phyloP scores from a whole-genome alignment of 129 eudicot genomes.

The Scalesia atractyloides region DNA sequence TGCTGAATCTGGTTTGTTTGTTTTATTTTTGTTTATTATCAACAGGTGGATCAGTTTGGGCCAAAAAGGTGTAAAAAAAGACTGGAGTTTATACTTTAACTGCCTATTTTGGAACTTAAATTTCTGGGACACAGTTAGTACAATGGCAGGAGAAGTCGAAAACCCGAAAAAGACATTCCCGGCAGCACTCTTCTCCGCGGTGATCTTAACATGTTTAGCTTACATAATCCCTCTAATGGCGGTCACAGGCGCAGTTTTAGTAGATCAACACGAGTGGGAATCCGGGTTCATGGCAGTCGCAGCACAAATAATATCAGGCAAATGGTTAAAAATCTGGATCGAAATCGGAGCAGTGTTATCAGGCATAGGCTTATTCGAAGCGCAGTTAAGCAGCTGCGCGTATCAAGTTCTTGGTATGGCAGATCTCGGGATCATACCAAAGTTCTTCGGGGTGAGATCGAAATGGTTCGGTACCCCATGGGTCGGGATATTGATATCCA shows the following conservation, averaged over 20 bases:
- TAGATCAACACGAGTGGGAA: conserved; percentile 54
- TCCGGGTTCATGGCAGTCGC: conserved; percentile 56
- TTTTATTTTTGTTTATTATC: background rate
- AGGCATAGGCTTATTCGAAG: conserved; percentile 47
- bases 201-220: conserved; percentile 58
- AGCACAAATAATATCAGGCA: conserved; percentile 46
- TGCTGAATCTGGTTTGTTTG: too few species aligned
- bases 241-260: conserved; percentile 45
- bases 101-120: conserved; percentile 57
- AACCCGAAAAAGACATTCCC: conserved; percentile 53
- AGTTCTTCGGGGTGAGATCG: conserved; percentile 42
- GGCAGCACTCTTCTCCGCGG: conserved; percentile 39
- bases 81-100: conserved; percentile 55
- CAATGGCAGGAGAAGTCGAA: conserved; percentile 66
- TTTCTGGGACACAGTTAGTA: conserved; percentile 63
- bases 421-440: conserved; percentile 49
- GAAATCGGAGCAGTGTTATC: conserved; percentile 64
- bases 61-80: conserved; percentile 45
- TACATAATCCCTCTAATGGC: conserved; percentile 56
- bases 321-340: conserved; percentile 59
- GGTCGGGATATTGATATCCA: conserved; percentile 50
- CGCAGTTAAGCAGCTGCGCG: conserved; percentile 51
- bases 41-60: conserved; percentile 48
- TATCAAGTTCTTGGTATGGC: conserved; percentile 63
- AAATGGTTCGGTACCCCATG: conserved; percentile 59